Evolutionary conservation across 2,329 filamentous ascomycete genomes (phyloP).

Genomic region (Fusarium chuoi): DNA sequence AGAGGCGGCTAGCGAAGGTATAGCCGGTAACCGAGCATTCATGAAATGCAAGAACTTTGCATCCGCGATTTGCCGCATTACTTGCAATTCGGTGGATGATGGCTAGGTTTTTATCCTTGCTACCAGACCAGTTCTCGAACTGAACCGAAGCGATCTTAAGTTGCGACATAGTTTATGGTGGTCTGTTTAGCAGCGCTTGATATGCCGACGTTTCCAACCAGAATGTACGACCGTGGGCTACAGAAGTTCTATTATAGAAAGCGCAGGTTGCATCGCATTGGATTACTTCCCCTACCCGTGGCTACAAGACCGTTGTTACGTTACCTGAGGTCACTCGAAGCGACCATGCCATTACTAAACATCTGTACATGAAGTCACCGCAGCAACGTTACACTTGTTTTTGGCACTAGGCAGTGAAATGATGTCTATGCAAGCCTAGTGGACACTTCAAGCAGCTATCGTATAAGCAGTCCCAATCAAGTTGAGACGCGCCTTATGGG

Average conservation of each 20-base stretch:
- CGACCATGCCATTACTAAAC: not conserved
- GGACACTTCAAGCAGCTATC: not conserved
- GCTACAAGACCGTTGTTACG: not conserved
- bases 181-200: not conserved
- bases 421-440: not conserved
- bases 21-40: not conserved
- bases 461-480: not conserved
- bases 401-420: rapidly evolving
- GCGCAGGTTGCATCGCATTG: not conserved
- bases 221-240: rapidly evolving
- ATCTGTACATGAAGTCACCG: not conserved
- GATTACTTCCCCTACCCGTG: too few relatives aligned
- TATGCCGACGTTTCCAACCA: too few relatives aligned
- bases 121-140: not conserved
- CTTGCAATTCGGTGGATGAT: not conserved
- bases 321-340: not conserved
- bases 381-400: not conserved
- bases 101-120: not conserved
- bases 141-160: not conserved
- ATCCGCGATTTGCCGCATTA: not conserved
- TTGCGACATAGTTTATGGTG: not conserved
- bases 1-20: not conserved
- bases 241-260: not conserved
- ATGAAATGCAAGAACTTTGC: not conserved
- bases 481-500: not conserved